Base-by-base conservation (phyloP, 495 filamentous ascomycete species). In the Penicillium silybi region DNA sequence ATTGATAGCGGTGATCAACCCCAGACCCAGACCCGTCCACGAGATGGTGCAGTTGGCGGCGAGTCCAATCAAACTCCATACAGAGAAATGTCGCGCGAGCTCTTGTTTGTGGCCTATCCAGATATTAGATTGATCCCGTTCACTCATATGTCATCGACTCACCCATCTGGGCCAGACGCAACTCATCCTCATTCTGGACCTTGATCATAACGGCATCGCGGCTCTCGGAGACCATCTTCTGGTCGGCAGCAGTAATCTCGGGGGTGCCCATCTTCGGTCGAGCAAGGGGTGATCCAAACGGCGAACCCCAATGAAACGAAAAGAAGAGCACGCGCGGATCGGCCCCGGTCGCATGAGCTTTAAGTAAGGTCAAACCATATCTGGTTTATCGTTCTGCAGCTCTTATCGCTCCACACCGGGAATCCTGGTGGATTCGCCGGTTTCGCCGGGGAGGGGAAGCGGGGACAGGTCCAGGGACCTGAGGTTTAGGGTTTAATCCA, bases 101-200 rank as follows among this genome's bases (percentile, higher is more conserved):
- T 73, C 68, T 40, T 73, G 70, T 22, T 64, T 69, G 42, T 73
- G 70, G n/a, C 70, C 70, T 73, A 10, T 1, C 0, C n/a, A 15
- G 13, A 32, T 8, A 42, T 53, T 7, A 52, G n/a, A 22, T 27
- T 10, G n/a, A 17, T 15, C 10, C 25, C 15, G n/a, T 10, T 15
- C 16, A 16, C 45, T 6, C 22, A 34, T 25, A 4, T n/a, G 4
- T 40, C 11, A 44, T n/a, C 16, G 41, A 57, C 63, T 11, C 48
- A 73, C 70, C 70, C 70, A 73, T 73, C 42, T 73, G 70, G 20
- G 70, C 70, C 67, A 73, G 40, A 44, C 70, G 67, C 52, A 71
- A 42, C 50, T 73, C 70, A 44, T 73, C 70, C 22, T 62, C 59
- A 65, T 71, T 54, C 16, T 59, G 60, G 2, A 62, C 61, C 26